A percentile compares a stretch with the other conserved stretches of the same genome.
phyloP scores from a whole-genome alignment of 177 flowering plant species.

The Tripterygium wilfordii region DNA sequence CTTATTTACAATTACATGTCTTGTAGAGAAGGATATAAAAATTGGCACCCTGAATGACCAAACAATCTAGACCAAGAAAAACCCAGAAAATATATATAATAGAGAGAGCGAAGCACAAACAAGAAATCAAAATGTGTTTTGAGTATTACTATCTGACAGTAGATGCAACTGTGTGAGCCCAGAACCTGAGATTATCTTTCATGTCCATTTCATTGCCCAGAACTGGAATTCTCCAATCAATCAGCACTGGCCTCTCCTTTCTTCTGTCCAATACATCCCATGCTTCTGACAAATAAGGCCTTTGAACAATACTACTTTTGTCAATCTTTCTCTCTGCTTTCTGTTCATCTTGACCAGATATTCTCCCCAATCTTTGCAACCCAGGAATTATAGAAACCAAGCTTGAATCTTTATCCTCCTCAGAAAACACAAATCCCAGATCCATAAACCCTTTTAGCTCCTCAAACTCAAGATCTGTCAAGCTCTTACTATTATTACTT shows the following conservation, averaged over 20 bases:
- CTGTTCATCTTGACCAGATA: not conserved
- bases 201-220: conserved; percentile 37
- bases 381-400: conserved; percentile 75
- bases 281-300: conserved; percentile 83
- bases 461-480: conserved; percentile 70
- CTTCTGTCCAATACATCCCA: conserved; percentile 37
- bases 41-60: too few species aligned
- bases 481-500: conserved; percentile 42
- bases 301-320: conserved; percentile 19
- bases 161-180: conserved; percentile 89
- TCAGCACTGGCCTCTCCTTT: conserved; percentile 21
- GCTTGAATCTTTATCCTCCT: conserved; percentile 51
- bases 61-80: too few species aligned
- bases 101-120: too few species aligned
- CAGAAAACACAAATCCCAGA: conserved; percentile 75
- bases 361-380: conserved; percentile 42
- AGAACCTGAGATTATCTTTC: conserved; percentile 58
- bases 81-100: too few species aligned
- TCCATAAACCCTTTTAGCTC: conserved; percentile 91
- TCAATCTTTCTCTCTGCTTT: conserved; percentile 12
- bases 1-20: too few species aligned
- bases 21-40: too few species aligned
- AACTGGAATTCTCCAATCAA: conserved; percentile 53
- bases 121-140: too few species aligned
- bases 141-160: conserved; percentile 44